phyloP scores from a whole-genome alignment of 1,139 yeast genomes.

The Lodderomyces oxycetoniae region DNA sequence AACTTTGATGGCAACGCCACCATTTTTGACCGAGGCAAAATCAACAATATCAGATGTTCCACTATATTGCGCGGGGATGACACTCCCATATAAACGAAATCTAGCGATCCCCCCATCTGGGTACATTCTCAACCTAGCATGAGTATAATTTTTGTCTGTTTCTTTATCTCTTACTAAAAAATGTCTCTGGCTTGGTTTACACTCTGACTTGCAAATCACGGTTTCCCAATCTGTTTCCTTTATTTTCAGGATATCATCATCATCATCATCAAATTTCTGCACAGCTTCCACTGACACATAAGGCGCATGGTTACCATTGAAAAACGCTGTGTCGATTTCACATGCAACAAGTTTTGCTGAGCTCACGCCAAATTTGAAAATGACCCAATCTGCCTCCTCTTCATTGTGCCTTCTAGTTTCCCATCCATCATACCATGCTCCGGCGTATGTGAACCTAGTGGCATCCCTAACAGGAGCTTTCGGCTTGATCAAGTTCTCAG shows the following conservation, averaged over 20 bases:
- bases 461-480: slow-evolving; percentile 75
- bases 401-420: slow-evolving; percentile 91
- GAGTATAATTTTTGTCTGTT: slow-evolving; percentile 64
- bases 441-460: slow-evolving; percentile 72
- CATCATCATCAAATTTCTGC: slow-evolving; percentile 27
- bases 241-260: slow-evolving; percentile 18
- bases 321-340: slow-evolving; percentile 88
- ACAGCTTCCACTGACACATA: slow-evolving; percentile 79
- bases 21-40: slow-evolving; percentile 76
- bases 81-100: slow-evolving; percentile 81
- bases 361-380: slow-evolving; percentile 76
- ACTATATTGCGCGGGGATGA: slow-evolving; percentile 51
- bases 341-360: slow-evolving; percentile 75
- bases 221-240: slow-evolving; percentile 53
- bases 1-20: slow-evolving; percentile 78
- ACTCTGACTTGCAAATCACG: slow-evolving; percentile 64
- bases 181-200: slow-evolving; percentile 86
- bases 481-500: slow-evolving; percentile 82
- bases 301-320: slow-evolving; percentile 95
- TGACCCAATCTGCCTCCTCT: slow-evolving; percentile 81
- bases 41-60: slow-evolving; percentile 43
- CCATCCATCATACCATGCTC: slow-evolving; percentile 99
- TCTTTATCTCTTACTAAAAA: slow-evolving; percentile 58
- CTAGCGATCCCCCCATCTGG: slow-evolving; percentile 98
- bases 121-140: slow-evolving; percentile 81